phyloP scores from a whole-genome alignment of 2,329 filamentous ascomycete species.

The Pseudocercospora fijiensis region DNA sequence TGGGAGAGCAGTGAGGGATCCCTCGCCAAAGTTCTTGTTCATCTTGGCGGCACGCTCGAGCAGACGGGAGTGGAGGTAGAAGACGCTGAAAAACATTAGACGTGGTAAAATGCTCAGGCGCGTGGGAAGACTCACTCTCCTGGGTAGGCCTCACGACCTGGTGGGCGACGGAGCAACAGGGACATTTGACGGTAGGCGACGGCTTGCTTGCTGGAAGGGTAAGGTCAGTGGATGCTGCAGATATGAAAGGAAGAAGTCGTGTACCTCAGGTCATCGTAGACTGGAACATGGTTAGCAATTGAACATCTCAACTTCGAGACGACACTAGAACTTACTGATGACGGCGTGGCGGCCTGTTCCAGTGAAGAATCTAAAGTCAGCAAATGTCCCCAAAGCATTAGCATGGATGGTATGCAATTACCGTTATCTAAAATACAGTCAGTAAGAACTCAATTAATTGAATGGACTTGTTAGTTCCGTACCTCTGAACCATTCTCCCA shows the following conservation, averaged over 20 bases:
- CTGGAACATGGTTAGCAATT: background rate
- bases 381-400: no score
- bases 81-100: constrained; percentile 68
- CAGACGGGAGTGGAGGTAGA: constrained; percentile 99
- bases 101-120: constrained; percentile 6
- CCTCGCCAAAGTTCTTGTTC: constrained; percentile 84
- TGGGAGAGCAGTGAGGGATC: constrained; percentile 94
- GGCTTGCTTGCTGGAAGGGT: constrained; percentile 70
- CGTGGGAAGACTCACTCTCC: constrained; percentile 63
- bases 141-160: constrained; percentile 98
- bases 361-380: no score
- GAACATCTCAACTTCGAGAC: background rate
- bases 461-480: no score
- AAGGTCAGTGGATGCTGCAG: background rate
- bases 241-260: constrained; percentile 49
- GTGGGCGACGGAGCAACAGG: constrained; percentile 92
- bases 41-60: constrained; percentile 99
- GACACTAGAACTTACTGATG: constrained; percentile 48
- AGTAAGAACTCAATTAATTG: no score
- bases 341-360: constrained; percentile 67
- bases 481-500: constrained; percentile 53
- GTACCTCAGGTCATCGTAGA: constrained; percentile 98
- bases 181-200: constrained; percentile 81
- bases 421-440: no score
- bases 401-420: background rate